phyloP scores from a whole-genome alignment of 345 rosid genomes.

The Aquilaria malaccensis region DNA sequence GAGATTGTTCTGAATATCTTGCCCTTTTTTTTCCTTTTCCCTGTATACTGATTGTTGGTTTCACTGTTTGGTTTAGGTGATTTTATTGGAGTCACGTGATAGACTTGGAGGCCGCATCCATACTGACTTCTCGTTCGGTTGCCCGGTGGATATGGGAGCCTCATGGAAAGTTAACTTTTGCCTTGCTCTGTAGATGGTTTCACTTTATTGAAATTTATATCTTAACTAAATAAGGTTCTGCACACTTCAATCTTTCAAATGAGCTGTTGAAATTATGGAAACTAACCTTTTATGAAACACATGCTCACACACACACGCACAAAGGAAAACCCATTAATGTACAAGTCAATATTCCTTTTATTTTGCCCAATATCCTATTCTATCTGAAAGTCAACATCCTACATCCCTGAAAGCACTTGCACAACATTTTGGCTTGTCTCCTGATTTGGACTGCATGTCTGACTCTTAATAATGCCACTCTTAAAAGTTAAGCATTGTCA shows the following conservation, averaged over 20 bases:
- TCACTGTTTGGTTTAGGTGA: conserved; percentile 38
- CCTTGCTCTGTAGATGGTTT: no score
- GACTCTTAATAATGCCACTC: no score
- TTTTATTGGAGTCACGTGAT: conserved; percentile 71
- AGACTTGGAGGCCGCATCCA: conserved; percentile 91
- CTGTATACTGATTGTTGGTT: neutral
- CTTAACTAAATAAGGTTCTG: neutral
- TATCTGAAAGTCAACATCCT: no score
- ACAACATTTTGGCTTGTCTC: no score
- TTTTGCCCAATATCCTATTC: no score
- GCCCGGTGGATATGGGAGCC: conserved; percentile 91
- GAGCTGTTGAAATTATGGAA: neutral
- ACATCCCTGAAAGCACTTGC: no score
- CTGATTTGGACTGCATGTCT: no score
- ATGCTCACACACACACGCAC: no score
- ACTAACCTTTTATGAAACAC: neutral
- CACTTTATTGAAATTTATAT: neutral
- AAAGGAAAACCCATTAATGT: no score
- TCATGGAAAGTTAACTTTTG: conserved; percentile 43
- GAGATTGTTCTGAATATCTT: neutral
- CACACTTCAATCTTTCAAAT: neutral
- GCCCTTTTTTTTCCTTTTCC: neutral
- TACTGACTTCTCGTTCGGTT: conserved; percentile 87
- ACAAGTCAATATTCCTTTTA: no score
- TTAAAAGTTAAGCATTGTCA: no score